A percentile compares a stretch with the other conserved stretches of the same genome.
Conservation (phyloP, 2,329 filamentous ascomycete species). For the Diaporthe australafricana region DNA sequence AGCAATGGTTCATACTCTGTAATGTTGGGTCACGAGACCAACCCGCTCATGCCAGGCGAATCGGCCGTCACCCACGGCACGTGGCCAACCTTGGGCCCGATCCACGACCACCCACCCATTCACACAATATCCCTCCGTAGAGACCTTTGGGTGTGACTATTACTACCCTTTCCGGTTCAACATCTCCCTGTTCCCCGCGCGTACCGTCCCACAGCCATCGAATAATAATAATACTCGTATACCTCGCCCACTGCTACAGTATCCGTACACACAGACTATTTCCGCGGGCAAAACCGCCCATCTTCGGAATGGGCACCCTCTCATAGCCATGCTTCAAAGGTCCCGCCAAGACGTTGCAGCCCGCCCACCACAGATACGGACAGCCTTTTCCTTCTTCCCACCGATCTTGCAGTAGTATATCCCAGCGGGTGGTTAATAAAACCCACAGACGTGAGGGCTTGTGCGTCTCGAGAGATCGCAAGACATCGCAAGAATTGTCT, state of each 20-base stretch:
- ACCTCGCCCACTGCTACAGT: no score
- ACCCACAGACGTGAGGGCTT: neutral
- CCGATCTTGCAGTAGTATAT: neutral
- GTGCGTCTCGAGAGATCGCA: neutral
- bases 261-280: neutral
- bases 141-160: neutral
- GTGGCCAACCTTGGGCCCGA: neutral
- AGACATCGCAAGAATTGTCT: neutral
- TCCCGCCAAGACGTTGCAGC: constrained; percentile 18
- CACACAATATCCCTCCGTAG: neutral
- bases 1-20: no score
- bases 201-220: neutral
- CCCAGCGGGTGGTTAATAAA: neutral
- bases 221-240: no score
- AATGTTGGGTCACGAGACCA: no score
- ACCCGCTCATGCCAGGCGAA: neutral
- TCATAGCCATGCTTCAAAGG: no score
- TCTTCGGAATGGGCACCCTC: neutral
- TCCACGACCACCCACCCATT: neutral
- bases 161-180: neutral
- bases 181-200: neutral
- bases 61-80: neutral
- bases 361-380: neutral
- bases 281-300: neutral
- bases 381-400: neutral